These are phyloP conservation scores for Plasmopara muralis DNA, from an alignment of 352 stramenopile species.

Conservation along the genomic window DNA sequence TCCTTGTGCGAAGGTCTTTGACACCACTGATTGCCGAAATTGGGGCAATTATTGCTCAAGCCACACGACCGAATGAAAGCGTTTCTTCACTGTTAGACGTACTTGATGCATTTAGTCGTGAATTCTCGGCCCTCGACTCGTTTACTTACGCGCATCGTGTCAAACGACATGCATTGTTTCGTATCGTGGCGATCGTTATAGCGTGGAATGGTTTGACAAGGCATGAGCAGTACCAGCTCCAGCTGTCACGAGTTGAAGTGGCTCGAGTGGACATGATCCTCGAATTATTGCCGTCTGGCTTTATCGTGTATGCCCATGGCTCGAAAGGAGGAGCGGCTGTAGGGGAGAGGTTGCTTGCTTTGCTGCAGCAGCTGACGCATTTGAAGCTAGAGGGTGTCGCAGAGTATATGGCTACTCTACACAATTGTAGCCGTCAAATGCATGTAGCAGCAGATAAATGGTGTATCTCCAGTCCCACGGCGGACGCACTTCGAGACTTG, in stretches of 20 bases:
- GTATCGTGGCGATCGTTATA: constrained; percentile 16
- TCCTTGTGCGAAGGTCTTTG: constrained; percentile 10
- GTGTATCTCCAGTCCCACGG: constrained; percentile 11
- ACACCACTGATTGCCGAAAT: constrained; percentile 18
- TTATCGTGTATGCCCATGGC: constrained; percentile 13
- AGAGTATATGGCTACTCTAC: constrained; percentile 10
- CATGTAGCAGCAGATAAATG: constrained; percentile 16
- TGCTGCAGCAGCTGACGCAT: constrained; percentile 10
- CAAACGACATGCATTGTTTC: constrained; percentile 23
- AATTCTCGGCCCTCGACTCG: constrained; percentile 11
- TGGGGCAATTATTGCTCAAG: constrained; percentile 15
- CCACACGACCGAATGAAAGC: constrained; percentile 18
- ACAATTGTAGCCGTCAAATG: constrained; percentile 21
- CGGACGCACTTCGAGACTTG: constrained; percentile 16
- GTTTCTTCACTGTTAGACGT: constrained; percentile 29
- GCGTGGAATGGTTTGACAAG: constrained; percentile 17
- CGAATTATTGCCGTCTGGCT: constrained; percentile 21
- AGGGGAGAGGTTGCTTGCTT: constrained; percentile 16
- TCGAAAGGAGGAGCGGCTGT: constrained; percentile 16
- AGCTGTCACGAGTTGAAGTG: neutral
- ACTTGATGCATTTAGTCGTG: constrained; percentile 23
- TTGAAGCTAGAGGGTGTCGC: constrained; percentile 2
- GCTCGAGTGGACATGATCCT: neutral
- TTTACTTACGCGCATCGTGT: constrained; percentile 5
- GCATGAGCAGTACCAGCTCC: constrained; percentile 21